A percentile compares a stretch with the other conserved stretches of the same genome.
These are phyloP conservation scores for Penicillium goetzii DNA, from an alignment of 495 filamentous ascomycete genomes.

Conservation along the genomic window DNA sequence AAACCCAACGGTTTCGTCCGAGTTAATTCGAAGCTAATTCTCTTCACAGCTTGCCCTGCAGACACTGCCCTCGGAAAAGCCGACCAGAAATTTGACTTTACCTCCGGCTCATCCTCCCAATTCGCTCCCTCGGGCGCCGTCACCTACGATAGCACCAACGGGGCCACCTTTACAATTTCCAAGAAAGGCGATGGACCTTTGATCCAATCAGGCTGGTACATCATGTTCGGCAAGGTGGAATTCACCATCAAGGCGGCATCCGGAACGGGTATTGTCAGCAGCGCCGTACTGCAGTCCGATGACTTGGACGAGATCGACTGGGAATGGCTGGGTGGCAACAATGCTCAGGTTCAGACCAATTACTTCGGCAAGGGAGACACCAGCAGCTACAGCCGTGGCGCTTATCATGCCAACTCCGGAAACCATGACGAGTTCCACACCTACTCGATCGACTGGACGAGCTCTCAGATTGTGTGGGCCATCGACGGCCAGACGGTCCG, in stretches of 20 bases:
- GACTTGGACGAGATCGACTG: constrained; percentile 90
- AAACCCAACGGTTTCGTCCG: not conserved
- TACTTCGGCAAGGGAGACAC: constrained; percentile 87
- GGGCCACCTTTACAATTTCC: constrained; percentile 83
- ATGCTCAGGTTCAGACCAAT: constrained; percentile 69
- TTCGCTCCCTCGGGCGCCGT: constrained; percentile 70
- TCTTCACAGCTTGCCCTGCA: constrained; percentile 62
- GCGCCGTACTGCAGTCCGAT: constrained; percentile 80
- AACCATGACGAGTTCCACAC: constrained; percentile 70
- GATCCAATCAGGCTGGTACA: constrained; percentile 74
- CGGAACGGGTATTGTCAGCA: constrained; percentile 69
- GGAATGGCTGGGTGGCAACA: constrained; percentile 77
- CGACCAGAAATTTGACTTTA: constrained; percentile 76
- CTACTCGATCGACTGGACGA: constrained; percentile 84
- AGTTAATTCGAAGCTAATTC: constrained; percentile 24
- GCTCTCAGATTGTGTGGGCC: constrained; percentile 68
- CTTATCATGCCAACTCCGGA: constrained; percentile 54
- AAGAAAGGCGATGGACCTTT: constrained; percentile 81
- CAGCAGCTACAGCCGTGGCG: constrained; percentile 63
- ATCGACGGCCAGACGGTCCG: constrained; percentile 72
- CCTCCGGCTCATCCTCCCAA: constrained; percentile 64
- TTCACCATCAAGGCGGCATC: constrained; percentile 62
- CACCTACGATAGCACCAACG: constrained; percentile 69
- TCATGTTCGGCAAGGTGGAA: constrained; percentile 71
- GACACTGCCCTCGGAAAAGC: constrained; percentile 82